These are phyloP conservation scores for Candida maesae DNA, from an alignment of 805 yeast species.

Conservation along the genomic window DNA sequence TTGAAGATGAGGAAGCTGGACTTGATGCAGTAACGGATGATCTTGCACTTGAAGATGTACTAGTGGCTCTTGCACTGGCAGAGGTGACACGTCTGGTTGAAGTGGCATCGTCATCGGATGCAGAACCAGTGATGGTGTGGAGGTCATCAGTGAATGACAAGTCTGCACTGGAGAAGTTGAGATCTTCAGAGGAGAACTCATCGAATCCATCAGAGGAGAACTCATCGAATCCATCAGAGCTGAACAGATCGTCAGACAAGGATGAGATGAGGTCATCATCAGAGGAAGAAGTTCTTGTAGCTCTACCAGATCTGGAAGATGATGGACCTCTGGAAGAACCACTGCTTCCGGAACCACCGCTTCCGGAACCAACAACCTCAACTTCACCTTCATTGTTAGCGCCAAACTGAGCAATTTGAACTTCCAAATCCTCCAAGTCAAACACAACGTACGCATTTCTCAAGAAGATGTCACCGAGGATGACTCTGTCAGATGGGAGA, in stretches of 20 bases:
- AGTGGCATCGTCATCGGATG: not conserved
- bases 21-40: too few relatives aligned
- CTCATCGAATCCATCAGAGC: not conserved
- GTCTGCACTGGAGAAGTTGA: not conserved
- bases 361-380: not conserved
- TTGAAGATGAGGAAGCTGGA: too few relatives aligned
- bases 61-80: too few relatives aligned
- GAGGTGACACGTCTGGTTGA: too few relatives aligned
- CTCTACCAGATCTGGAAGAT: not conserved
- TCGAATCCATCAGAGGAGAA: not conserved
- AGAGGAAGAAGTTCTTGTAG: not conserved
- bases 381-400: not conserved
- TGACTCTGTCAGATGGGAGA: constrained; percentile 29
- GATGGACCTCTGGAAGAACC: not conserved
- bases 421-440: constrained; percentile 53
- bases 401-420: constrained; percentile 51
- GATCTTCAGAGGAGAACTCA: not conserved
- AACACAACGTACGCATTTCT: constrained; percentile 63
- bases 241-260: too few relatives aligned
- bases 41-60: too few relatives aligned
- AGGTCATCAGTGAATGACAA: not conserved
- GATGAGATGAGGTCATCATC: not conserved
- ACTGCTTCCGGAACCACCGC: too few relatives aligned
- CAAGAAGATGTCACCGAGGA: constrained; percentile 65
- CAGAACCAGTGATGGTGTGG: not conserved